Conservation (phyloP, 2,329 filamentous ascomycete species). For the Phialocephala sp. region DNA sequence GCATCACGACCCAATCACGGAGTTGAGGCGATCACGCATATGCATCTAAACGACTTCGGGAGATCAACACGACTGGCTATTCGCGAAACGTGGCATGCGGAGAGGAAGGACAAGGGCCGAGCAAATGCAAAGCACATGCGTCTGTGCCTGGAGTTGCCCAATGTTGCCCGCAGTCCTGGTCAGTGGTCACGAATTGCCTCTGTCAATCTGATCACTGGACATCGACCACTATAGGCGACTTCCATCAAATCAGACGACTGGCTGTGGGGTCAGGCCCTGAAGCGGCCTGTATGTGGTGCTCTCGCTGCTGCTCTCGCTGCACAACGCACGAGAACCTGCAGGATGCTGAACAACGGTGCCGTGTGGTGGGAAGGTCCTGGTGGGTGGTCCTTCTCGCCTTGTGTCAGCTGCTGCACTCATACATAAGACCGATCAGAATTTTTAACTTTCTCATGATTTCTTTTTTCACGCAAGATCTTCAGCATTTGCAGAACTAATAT, state of each 20-base stretch:
- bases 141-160: constrained; percentile 32
- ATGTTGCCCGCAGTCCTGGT: constrained; percentile 11
- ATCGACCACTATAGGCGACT: neutral
- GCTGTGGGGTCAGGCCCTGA: constrained; percentile 3
- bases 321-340: constrained; percentile 13
- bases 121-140: constrained; percentile 16
- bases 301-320: neutral
- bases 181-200: neutral
- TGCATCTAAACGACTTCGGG: constrained; percentile 25
- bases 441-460: neutral
- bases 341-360: constrained; percentile 15
- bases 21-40: constrained; percentile 25
- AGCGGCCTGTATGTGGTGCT: neutral
- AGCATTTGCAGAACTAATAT: neutral
- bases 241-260: neutral
- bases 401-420: constrained; percentile 17
- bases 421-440: constrained; percentile 19
- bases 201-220: constrained; percentile 10
- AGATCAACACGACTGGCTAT: constrained; percentile 25
- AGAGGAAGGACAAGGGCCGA: constrained; percentile 23
- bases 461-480: neutral
- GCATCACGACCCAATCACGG: constrained; percentile 23
- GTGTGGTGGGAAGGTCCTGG: neutral
- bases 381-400: neutral
- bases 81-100: constrained; percentile 36